Percentiles rank a stretch among this genome's conserved stretches.
Conservation (phyloP, 805 yeast species). For the Komagataella phaffii region DNA sequence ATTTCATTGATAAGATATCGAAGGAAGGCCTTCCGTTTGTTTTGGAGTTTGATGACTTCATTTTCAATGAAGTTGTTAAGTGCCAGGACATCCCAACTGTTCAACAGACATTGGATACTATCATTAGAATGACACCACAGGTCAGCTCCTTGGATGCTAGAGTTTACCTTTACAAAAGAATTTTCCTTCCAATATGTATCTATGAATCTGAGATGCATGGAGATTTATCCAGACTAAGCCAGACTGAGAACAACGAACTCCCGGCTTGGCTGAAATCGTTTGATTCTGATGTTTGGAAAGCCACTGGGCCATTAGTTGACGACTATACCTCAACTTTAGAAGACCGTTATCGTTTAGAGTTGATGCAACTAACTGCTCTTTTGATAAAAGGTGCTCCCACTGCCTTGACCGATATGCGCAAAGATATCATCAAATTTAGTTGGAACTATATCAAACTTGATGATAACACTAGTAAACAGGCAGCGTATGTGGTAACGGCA, state of each 20-base stretch:
- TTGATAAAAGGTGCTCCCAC: conserved; percentile 58
- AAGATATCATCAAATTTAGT: conserved; percentile 82
- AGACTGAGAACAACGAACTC: not conserved
- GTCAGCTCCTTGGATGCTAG: conserved; percentile 35
- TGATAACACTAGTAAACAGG: conserved; percentile 79
- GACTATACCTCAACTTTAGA: not conserved
- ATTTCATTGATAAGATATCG: conserved; percentile 28
- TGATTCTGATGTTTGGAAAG: conserved; percentile 61
- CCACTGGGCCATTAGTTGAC: conserved; percentile 19
- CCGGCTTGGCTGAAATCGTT: conserved; percentile 56
- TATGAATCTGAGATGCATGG: conserved; percentile 43
- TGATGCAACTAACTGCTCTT: conserved; percentile 70
- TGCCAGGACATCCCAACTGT: conserved; percentile 28
- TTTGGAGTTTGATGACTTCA: conserved; percentile 36
- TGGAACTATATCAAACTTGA: conserved; percentile 90
- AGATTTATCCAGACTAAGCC: conserved; percentile 11
- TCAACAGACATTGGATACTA: conserved; percentile 34
- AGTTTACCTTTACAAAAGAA: conserved; percentile 43
- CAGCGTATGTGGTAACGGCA: conserved; percentile 82
- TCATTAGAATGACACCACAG: conserved; percentile 34
- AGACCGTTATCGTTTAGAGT: conserved; percentile 25
- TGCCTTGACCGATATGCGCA: conserved; percentile 45
- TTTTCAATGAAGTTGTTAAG: conserved; percentile 42
- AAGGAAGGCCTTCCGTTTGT: conserved; percentile 32
- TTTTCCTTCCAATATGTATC: conserved; percentile 54